These are phyloP conservation scores for Quercus berberidifolia DNA, from an alignment of 306 rosid genomes.

Conservation along the genomic window DNA sequence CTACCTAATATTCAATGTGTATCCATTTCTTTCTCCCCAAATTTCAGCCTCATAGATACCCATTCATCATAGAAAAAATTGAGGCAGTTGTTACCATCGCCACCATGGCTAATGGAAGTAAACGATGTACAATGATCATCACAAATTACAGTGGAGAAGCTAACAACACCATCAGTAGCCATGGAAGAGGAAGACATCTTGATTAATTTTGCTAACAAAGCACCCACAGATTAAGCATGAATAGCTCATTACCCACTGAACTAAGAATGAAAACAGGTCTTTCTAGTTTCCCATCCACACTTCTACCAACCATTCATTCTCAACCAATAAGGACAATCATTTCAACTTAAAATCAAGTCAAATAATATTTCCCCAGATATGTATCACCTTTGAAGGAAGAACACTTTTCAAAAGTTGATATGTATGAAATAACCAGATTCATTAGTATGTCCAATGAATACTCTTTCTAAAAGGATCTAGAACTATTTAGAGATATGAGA, in stretches of 20 bases:
- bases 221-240: not conserved
- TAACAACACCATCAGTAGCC: not conserved
- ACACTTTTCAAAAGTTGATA: too few relatives aligned
- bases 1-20: not conserved
- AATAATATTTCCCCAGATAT: too few relatives aligned
- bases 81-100: not conserved
- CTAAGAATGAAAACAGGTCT: not conserved
- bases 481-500: too few relatives aligned
- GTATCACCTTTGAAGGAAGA: too few relatives aligned
- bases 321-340: too few relatives aligned
- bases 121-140: not conserved
- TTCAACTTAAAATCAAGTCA: too few relatives aligned
- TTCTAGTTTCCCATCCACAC: too few relatives aligned
- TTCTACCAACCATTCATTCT: too few relatives aligned
- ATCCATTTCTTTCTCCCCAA: not conserved
- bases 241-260: not conserved
- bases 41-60: not conserved
- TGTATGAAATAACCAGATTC: too few relatives aligned
- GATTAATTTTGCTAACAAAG: not conserved
- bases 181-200: not conserved
- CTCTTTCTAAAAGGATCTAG: too few relatives aligned
- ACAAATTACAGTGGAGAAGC: not conserved
- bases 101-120: too few relatives aligned
- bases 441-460: too few relatives aligned
- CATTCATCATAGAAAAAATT: not conserved